Base-by-base conservation (phyloP, 2,329 filamentous ascomycete genomes). In the Geosmithia flava region DNA sequence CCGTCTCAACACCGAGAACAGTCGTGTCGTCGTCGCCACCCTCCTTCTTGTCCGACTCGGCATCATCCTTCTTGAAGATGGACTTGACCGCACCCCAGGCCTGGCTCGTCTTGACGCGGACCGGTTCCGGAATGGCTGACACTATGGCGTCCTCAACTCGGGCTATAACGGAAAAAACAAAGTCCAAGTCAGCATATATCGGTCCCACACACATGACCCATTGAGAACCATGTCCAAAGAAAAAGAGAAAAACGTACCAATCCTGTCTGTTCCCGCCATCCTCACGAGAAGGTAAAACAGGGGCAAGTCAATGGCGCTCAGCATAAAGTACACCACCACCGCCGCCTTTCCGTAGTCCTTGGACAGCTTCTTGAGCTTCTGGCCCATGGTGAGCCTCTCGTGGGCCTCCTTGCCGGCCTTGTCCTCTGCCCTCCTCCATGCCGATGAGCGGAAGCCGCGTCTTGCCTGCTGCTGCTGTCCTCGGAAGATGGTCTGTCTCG, bases 331-430 rank as follows among this genome's bases (percentile, higher is more conserved):
- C 15, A 98, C 87, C n/a, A 89, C 91, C 5, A 96, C 66, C 1
- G 90, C 90, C 3, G 86, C 78, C 88, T 90, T 97, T 41, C 93
- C 93, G 64, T 98, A 98, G 64, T 97, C 91, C 53, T 83, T 81
- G 2, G 85, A 89, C 44, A 98, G 76, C 61, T 87, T 88, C 66
- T 83, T 89, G 61, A 97, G 69, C 23, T 84, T 77, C 53, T 81
- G 80, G 2, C 82, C 83, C 42, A 93, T 63, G 7, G 81, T 78
- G 13, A 69, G 65, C 10, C 53, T 56, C 53, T 60, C 50, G 41
- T 56, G 50, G 10, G 53, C 51, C 44, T 58, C 53, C 37, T 53
- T 53, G 16, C 52, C 51, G n/a, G 53, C 53, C 37, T 56, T 54
- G 44, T 52, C 58, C 6, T 3, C 10, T 11, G 33, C 33, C 44